A percentile compares a stretch with the other conserved stretches of the same genome.
Evolutionary conservation across 305 asterid genomes (phyloP).

Genomic region (Fraxinus paxiana): DNA sequence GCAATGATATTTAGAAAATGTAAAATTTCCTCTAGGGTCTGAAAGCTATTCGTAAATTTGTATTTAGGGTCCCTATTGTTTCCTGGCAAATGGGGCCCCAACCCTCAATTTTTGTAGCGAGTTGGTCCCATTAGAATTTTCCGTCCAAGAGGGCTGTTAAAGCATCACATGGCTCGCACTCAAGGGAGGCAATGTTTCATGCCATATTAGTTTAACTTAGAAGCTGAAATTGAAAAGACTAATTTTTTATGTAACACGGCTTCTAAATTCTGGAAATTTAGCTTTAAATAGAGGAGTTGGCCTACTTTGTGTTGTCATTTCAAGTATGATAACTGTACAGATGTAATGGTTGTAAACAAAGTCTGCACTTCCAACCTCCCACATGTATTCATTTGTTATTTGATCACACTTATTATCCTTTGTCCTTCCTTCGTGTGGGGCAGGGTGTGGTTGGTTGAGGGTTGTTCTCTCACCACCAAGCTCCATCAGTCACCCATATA

Average conservation of each 20-base stretch:
- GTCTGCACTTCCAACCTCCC: not conserved
- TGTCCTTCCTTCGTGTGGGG: not conserved
- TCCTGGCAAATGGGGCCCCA: not conserved
- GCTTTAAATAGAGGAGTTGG: not conserved
- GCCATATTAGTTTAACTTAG: not conserved
- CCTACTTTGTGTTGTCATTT: not conserved
- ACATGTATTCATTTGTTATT: not conserved
- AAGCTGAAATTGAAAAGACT: not conserved
- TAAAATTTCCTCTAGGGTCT: not conserved
- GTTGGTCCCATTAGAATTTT: not conserved
- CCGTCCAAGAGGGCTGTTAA: not conserved
- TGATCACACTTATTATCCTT: not conserved
- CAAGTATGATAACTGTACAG: not conserved
- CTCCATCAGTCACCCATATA: not conserved
- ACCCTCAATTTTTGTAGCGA: not conserved
- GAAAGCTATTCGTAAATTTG: not conserved
- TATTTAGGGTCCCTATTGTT: not conserved
- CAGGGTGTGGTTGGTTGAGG: not conserved
- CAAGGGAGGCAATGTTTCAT: not conserved
- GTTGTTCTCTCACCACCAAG: not conserved
- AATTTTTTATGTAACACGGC: not conserved
- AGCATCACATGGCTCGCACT: not conserved
- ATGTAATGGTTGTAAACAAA: not conserved
- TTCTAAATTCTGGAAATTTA: not conserved
- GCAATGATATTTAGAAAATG: not conserved